Percentiles rank a stretch among this genome's conserved stretches.
These are phyloP conservation scores for Chaetomium sp. DNA, from an alignment of 2,329 filamentous ascomycete genomes.

Conservation along the genomic window DNA sequence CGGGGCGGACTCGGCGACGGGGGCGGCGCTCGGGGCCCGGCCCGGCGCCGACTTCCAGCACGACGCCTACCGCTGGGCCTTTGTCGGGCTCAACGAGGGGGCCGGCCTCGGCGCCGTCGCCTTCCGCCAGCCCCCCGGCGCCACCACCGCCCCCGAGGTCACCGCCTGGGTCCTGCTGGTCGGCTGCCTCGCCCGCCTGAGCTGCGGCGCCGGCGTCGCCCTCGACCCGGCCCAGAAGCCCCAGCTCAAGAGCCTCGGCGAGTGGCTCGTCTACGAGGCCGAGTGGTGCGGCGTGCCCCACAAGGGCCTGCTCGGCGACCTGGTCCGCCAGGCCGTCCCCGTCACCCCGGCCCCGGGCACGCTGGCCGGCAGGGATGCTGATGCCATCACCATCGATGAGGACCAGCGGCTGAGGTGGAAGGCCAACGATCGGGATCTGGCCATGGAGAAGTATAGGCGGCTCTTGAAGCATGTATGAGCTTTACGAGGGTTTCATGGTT, in stretches of 20 bases:
- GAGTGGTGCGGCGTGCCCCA: constrained; percentile 22
- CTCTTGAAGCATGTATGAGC: constrained; percentile 21
- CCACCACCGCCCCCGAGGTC: constrained; percentile 24
- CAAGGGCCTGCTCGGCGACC: constrained; percentile 24
- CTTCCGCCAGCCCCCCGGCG: constrained; percentile 33
- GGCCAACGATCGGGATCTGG: constrained; percentile 28
- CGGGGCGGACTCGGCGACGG: constrained; percentile 29
- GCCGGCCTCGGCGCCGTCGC: constrained; percentile 29
- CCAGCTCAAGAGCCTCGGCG: constrained; percentile 27
- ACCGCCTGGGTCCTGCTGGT: constrained; percentile 33
- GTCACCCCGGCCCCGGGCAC: constrained; percentile 10
- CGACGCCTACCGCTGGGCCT: constrained; percentile 32
- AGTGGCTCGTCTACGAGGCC: constrained; percentile 34
- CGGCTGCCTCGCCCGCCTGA: constrained; percentile 33
- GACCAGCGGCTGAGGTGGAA: constrained; percentile 29
- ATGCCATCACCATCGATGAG: constrained; percentile 29
- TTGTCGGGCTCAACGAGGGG: constrained; percentile 24
- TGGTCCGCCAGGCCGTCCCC: constrained; percentile 30
- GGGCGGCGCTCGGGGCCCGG: constrained; percentile 23
- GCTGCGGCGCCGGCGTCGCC: constrained; percentile 23
- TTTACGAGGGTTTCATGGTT: not conserved
- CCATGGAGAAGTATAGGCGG: constrained; percentile 28
- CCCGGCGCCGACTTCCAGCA: constrained; percentile 28
- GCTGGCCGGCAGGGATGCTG: constrained; percentile 23
- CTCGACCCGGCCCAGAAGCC: constrained; percentile 25